Evolutionary conservation across 2,329 filamentous ascomycete genomes (phyloP).

Genomic region (Fusarium sp.): DNA sequence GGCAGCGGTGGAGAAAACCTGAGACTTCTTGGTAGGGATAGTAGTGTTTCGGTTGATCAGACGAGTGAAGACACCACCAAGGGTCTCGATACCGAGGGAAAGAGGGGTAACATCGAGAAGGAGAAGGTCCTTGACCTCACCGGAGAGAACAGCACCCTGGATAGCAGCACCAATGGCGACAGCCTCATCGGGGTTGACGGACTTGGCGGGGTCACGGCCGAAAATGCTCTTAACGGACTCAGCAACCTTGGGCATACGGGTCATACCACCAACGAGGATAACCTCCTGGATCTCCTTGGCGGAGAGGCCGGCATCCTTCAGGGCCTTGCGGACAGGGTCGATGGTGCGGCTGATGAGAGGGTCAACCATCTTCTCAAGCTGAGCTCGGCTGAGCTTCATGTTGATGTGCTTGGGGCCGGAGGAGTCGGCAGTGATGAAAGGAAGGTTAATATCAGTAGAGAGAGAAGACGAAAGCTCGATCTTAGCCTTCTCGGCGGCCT

Average conservation of each 20-base stretch:
- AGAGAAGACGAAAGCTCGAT: conserved; percentile 96
- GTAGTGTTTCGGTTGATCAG: conserved; percentile 99
- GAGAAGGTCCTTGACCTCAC: conserved; percentile 95
- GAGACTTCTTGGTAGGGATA: conserved; percentile 99
- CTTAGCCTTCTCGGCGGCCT: conserved; percentile 99
- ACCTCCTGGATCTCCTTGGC: conserved; percentile 97
- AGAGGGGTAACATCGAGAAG: conserved; percentile 96
- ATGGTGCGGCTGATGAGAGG: conserved; percentile 88
- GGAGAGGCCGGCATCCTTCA: conserved; percentile 93
- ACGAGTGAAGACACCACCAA: conserved; percentile 97
- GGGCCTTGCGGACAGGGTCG: conserved; percentile 93
- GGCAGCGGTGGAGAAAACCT: conserved; percentile 96
- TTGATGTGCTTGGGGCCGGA: conserved; percentile 99
- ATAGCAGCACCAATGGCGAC: conserved; percentile 98
- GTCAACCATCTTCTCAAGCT: conserved; percentile 94
- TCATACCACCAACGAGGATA: conserved; percentile 98
- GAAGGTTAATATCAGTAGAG: conserved; percentile 97
- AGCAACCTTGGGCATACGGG: conserved; percentile 97
- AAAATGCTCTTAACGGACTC: conserved; percentile 98
- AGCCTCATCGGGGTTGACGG: conserved; percentile 98
- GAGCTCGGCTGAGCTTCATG: conserved; percentile 89
- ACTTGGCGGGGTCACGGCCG: conserved; percentile 95
- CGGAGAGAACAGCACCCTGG: conserved; percentile 95
- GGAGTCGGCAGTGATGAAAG: conserved; percentile 97
- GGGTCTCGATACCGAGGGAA: conserved; percentile 97